These are phyloP conservation scores for Pilatotrama ljubarskyi DNA, from an alignment of 768 basidiomycete genomes.

Conservation along the genomic window DNA sequence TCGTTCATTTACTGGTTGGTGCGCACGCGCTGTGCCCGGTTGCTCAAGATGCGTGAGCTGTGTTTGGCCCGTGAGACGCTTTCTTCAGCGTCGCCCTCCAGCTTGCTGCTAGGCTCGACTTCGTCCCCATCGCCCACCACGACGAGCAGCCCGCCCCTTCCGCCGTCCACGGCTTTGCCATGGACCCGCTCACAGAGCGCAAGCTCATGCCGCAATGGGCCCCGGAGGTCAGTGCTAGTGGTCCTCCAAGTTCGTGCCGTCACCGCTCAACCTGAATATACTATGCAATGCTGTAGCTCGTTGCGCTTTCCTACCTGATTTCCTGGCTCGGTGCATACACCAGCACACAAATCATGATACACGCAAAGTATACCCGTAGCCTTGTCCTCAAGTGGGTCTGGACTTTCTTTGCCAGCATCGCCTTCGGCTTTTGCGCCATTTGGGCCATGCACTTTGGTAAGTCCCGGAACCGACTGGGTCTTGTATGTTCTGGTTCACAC, in stretches of 20 bases:
- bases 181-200: slow-evolving; percentile 25
- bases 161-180: slow-evolving; percentile 12
- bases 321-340: slow-evolving; percentile 35
- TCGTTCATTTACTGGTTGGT: neutral
- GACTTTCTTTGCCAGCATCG: slow-evolving; percentile 30
- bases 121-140: slow-evolving; percentile 5
- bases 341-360: slow-evolving; percentile 33
- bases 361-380: slow-evolving; percentile 31
- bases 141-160: neutral
- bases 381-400: slow-evolving; percentile 25
- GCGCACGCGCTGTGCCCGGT: neutral
- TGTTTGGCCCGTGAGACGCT: neutral
- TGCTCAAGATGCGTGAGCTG: neutral
- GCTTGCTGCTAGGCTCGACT: neutral
- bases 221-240: slow-evolving; percentile 23
- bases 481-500: neutral
- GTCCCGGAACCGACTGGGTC: neutral
- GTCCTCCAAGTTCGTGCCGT: neutral
- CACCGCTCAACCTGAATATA: neutral
- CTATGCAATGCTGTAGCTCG: slow-evolving; percentile 20
- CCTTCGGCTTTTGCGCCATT: slow-evolving; percentile 32
- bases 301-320: slow-evolving; percentile 30
- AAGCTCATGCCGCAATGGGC: slow-evolving; percentile 29
- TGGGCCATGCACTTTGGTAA: slow-evolving; percentile 35
- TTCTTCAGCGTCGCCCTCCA: neutral